Conservation (phyloP, 2,329 filamentous ascomycete species). For the Verticillium nonalfalfae region DNA sequence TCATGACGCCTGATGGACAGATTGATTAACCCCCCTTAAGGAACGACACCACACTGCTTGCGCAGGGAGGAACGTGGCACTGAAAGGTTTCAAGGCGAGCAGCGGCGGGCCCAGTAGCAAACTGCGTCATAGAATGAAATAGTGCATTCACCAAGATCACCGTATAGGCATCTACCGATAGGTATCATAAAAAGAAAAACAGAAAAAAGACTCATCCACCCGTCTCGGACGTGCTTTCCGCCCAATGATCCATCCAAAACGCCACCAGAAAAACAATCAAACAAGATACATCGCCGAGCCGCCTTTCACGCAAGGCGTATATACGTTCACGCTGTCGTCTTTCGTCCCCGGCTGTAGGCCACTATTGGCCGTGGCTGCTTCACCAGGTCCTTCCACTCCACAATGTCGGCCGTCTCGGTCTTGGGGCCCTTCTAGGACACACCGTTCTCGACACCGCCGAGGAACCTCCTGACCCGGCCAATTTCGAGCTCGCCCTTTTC, state of each 20-base stretch:
- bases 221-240: not conserved
- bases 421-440: slow-evolving; percentile 16
- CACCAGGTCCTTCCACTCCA: not conserved
- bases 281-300: not conserved
- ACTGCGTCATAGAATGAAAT: not conserved
- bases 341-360: not conserved
- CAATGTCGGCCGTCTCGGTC: not conserved
- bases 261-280: not conserved
- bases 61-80: too few species aligned
- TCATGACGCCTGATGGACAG: too few species aligned
- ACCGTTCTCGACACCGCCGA: slow-evolving; percentile 69
- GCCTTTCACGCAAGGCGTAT: not conserved
- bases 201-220: not conserved
- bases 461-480: slow-evolving; percentile 68
- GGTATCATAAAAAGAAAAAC: not conserved
- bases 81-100: too few species aligned
- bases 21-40: too few species aligned
- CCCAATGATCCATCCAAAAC: not conserved
- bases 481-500: slow-evolving; percentile 73
- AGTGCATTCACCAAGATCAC: not conserved
- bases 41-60: too few species aligned
- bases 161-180: not conserved
- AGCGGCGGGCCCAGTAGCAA: too few species aligned
- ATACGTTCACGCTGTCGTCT: not conserved
- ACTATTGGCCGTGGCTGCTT: not conserved